A percentile compares a stretch with the other conserved stretches of the same genome.
These are phyloP conservation scores for Linnemannia zychae DNA, from an alignment of 192 early-diverging fungal genomes.

Conservation along the genomic window DNA sequence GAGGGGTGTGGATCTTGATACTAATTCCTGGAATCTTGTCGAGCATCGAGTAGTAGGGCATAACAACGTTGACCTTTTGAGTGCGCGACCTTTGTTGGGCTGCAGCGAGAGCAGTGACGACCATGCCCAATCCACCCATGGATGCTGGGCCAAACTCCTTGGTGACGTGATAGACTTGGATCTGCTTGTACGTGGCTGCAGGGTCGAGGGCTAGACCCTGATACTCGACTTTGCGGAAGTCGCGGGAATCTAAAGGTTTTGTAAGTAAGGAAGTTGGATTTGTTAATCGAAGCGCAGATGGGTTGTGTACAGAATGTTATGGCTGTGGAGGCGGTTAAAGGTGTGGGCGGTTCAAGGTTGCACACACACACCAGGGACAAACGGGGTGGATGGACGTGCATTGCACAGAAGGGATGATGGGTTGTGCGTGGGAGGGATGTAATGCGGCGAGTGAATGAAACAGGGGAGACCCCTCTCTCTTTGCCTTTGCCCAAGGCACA, in stretches of 20 bases:
- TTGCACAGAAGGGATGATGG: not conserved
- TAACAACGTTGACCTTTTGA: slow-evolving; percentile 61
- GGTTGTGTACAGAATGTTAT: not conserved
- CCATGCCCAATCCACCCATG: slow-evolving; percentile 68
- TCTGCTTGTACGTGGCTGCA: slow-evolving; percentile 32
- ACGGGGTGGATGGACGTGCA: not conserved
- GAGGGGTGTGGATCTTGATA: slow-evolving; percentile 30
- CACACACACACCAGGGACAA: not conserved
- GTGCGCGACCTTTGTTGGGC: slow-evolving; percentile 57
- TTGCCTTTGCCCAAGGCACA: not conserved
- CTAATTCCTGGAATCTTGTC: slow-evolving; percentile 30
- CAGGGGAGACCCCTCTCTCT: not conserved
- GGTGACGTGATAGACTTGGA: slow-evolving; percentile 68
- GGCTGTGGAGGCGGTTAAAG: not conserved
- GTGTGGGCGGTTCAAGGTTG: not conserved
- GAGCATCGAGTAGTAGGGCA: slow-evolving; percentile 67
- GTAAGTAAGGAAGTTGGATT: not conserved
- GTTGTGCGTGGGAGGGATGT: not conserved
- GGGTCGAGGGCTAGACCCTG: slow-evolving; percentile 54
- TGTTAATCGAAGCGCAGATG: slow-evolving; percentile 1
- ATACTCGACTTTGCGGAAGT: slow-evolving; percentile 63
- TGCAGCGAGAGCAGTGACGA: slow-evolving; percentile 62
- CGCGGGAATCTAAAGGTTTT: slow-evolving; percentile 55
- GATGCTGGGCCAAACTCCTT: slow-evolving; percentile 69
- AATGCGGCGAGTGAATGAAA: not conserved